Evolutionary conservation across 768 basidiomycete genomes (phyloP), one percentile per base, ranked within the genome.

Genomic region (Lactarius evosmus): DNA sequence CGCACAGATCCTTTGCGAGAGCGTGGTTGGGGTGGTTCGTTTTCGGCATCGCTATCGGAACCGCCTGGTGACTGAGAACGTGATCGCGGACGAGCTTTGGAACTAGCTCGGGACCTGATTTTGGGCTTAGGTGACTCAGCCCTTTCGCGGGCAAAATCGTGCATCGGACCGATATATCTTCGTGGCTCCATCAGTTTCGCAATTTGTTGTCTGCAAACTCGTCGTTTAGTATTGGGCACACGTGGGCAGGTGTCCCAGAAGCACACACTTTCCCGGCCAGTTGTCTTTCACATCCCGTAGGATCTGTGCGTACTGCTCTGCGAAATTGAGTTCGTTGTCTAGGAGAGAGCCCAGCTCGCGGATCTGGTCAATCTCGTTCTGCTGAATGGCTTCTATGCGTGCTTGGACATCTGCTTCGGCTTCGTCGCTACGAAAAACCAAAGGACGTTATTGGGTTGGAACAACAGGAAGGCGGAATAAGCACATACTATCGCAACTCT

Each of bases 401-500:
- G 81, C 81, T n/a, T 85, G 88, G 0, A 95, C 83, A 66, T 95
- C 92, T 71, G 94, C 89, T 9, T 85, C 82, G 0, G 88, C 87
- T 74, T 97, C 93, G 61, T 96, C 93, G 69, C 94, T 95, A 68
- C 9, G 56, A 55, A 30, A 36, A 60, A 67, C 8, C 55, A 53
- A 25, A 36, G 59, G 1, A 51, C 4, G 29, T 53, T 60, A 4
- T 67, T 61, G 60, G 61, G 38, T 58, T 19, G 17, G 38, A 11
- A 30, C 29, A 6, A 17, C 7, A 12, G 57, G 12, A 30, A 44
- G 30, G 22, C n/a, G 56, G 60, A 40, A 32, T 30, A 52, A 2
- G 73, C 32, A 58, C 68, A 46, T 36, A 67, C 68, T 69, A 67
- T 22, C 86, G 70, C 71, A 94, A 94, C 71, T 92, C 85, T 51